Conservation (phyloP, 495 filamentous ascomycete genomes). For the Letharia lupina region DNA sequence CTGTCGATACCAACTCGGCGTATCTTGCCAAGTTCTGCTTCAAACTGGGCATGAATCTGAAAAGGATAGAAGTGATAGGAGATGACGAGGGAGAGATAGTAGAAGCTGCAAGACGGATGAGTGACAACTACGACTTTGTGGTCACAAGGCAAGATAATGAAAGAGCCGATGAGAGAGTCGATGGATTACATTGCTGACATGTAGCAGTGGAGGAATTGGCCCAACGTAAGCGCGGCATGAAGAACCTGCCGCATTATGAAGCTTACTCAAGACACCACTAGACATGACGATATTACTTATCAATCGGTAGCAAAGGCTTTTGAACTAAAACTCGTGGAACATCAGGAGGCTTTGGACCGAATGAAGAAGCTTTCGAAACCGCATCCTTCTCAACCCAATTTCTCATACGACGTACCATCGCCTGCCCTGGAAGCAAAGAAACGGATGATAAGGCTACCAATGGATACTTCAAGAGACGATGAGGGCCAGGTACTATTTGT, state of each 20-base stretch:
- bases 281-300: slow-evolving; percentile 97
- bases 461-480: slow-evolving; percentile 51
- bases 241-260: slow-evolving; percentile 5
- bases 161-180: not conserved
- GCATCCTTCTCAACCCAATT: slow-evolving; percentile 61
- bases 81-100: slow-evolving; percentile 88
- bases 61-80: slow-evolving; percentile 83
- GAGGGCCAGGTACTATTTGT: slow-evolving; percentile 68
- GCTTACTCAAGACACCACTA: slow-evolving; percentile 30
- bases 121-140: slow-evolving; percentile 80
- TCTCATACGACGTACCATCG: slow-evolving; percentile 78
- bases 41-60: slow-evolving; percentile 76
- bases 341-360: slow-evolving; percentile 62
- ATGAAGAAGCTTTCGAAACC: slow-evolving; percentile 77
- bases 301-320: slow-evolving; percentile 88
- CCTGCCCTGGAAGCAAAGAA: slow-evolving; percentile 69
- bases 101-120: slow-evolving; percentile 80
- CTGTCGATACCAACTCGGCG: slow-evolving; percentile 85
- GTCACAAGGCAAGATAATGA: slow-evolving; percentile 53
- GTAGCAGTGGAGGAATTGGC: slow-evolving; percentile 74
- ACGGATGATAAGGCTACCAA: slow-evolving; percentile 82
- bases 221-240: slow-evolving; percentile 58
- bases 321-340: slow-evolving; percentile 60
- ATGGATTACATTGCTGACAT: slow-evolving; percentile 9
- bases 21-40: slow-evolving; percentile 94